Evolutionary conservation across 768 basidiomycete species (phyloP).

Genomic region (Melanogaster broomeanus): DNA sequence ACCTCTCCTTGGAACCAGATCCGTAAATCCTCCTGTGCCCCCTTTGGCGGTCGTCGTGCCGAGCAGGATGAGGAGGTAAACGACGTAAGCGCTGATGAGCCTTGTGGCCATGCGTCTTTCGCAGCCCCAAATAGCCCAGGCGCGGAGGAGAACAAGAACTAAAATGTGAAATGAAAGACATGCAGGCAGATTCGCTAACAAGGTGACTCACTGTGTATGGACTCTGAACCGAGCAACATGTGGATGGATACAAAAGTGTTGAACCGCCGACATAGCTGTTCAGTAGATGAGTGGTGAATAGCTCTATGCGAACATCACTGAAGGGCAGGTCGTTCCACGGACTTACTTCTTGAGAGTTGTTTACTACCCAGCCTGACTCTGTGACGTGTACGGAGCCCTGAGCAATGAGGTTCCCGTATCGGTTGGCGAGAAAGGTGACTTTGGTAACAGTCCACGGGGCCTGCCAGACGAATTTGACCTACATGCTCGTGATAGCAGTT

Average conservation of each 20-base stretch:
- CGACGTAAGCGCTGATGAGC: slow-evolving; percentile 5
- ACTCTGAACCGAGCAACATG: slow-evolving; percentile 16
- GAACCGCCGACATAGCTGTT: slow-evolving; percentile 17
- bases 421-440: slow-evolving; percentile 17
- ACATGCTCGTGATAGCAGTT: not conserved
- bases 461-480: slow-evolving; percentile 21
- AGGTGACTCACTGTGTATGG: slow-evolving; percentile 22
- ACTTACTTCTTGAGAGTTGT: slow-evolving; percentile 15
- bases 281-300: not conserved
- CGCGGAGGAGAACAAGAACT: slow-evolving; percentile 27
- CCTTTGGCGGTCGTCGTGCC: slow-evolving; percentile 82
- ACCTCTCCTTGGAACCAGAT: slow-evolving; percentile 54
- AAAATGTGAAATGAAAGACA: not conserved
- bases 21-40: slow-evolving; percentile 73
- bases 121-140: slow-evolving; percentile 24
- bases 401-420: slow-evolving; percentile 15
- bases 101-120: not conserved
- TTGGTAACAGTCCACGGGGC: slow-evolving; percentile 12
- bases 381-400: slow-evolving; percentile 22
- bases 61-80: slow-evolving; percentile 5
- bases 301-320: not conserved
- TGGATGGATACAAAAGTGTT: not conserved
- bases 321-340: not conserved
- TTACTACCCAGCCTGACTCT: slow-evolving; percentile 20
- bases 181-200: not conserved